phyloP scores from a whole-genome alignment of 1,284 basidiomycete genomes.

The Sporisorium exsertum region DNA sequence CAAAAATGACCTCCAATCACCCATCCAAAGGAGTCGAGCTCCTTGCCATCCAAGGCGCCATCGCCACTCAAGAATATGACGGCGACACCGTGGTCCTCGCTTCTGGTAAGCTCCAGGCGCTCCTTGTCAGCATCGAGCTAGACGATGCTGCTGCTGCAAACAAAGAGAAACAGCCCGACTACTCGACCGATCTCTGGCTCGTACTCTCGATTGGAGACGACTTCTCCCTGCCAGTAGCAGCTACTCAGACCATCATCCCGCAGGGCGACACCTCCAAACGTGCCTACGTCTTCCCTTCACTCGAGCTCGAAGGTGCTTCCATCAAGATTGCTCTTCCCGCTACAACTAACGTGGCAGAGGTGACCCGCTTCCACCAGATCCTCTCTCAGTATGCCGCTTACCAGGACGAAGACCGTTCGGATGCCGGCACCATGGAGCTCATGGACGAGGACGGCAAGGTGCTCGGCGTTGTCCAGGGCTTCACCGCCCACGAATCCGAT shows the following conservation, averaged over 20 bases:
- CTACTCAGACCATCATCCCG: conserved; percentile 45
- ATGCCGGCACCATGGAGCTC: conserved; percentile 52
- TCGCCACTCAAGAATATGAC: conserved; percentile 50
- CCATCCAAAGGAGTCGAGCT: conserved; percentile 44
- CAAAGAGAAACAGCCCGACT: conserved; percentile 15
- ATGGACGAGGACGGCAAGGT: conserved; percentile 59
- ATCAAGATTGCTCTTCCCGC: conserved; percentile 42
- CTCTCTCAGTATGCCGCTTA: conserved; percentile 58
- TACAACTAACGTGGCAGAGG: conserved; percentile 13
- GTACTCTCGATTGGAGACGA: conserved; percentile 49
- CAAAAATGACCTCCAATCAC: conserved; percentile 22
- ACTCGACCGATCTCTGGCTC: conserved; percentile 54
- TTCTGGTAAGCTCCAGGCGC: conserved; percentile 35
- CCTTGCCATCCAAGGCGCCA: conserved; percentile 32
- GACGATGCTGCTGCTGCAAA: conserved; percentile 13
- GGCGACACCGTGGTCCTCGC: conserved; percentile 47
- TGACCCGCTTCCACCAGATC: conserved; percentile 50
- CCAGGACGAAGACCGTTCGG: conserved; percentile 41
- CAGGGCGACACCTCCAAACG: conserved; percentile 18
- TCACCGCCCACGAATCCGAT: conserved; percentile 43
- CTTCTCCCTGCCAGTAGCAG: conserved; percentile 47
- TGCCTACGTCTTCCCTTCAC: conserved; percentile 49
- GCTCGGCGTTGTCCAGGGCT: conserved; percentile 50
- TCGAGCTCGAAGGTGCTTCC: conserved; percentile 53
- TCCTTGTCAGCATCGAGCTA: conserved; percentile 52